These are phyloP conservation scores for Moelleriella libera DNA, from an alignment of 2,329 filamentous ascomycete species.

Conservation along the genomic window DNA sequence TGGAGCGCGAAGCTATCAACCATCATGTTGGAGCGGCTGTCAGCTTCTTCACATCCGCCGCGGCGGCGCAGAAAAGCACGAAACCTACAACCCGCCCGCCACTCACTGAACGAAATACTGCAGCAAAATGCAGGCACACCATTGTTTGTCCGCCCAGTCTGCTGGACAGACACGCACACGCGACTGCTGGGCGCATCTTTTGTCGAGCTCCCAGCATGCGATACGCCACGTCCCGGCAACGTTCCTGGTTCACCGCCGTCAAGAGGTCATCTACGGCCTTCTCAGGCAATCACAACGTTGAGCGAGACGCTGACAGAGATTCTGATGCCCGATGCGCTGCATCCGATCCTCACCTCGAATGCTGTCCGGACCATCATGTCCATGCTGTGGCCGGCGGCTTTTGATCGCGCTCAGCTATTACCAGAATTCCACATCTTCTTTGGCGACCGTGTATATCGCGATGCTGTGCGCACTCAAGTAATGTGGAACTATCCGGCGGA, in stretches of 20 bases:
- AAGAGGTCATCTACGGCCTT: conserved; percentile 21
- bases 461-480: conserved; percentile 32
- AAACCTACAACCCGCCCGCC: conserved; percentile 24
- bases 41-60: neutral
- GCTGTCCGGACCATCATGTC: conserved; percentile 29
- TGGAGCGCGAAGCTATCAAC: neutral
- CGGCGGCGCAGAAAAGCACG: neutral
- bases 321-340: conserved; percentile 18
- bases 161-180: conserved; percentile 39
- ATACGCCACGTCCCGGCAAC: conserved; percentile 23
- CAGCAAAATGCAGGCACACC: conserved; percentile 30
- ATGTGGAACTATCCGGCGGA: conserved; percentile 28
- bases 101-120: conserved; percentile 38
- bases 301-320: conserved; percentile 28
- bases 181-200: conserved; percentile 33
- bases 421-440: conserved; percentile 36
- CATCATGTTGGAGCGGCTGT: neutral
- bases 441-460: conserved; percentile 27
- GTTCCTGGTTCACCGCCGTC: conserved; percentile 19
- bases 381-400: conserved; percentile 26
- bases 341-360: conserved; percentile 20
- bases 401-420: conserved; percentile 13
- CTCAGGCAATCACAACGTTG: conserved; percentile 25
- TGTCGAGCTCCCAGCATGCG: conserved; percentile 24
- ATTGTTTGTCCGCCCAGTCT: conserved; percentile 37